phyloP scores from a whole-genome alignment of 768 basidiomycete genomes.

The Amanita inopinata region DNA sequence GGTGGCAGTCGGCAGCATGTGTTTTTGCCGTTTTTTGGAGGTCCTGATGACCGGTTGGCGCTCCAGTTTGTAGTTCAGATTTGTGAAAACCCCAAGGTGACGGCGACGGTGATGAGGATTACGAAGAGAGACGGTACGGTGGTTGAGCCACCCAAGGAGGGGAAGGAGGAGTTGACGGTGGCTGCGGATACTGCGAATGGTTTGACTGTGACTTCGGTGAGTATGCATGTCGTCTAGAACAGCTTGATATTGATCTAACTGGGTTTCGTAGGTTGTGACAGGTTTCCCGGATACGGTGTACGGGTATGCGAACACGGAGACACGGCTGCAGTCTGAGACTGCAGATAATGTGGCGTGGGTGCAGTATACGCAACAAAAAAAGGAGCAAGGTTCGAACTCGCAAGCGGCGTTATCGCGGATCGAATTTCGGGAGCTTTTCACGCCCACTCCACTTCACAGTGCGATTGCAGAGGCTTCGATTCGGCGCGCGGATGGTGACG shows the following conservation, averaged over 20 bases:
- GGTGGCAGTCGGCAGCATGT: constrained; percentile 42
- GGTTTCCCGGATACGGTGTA: constrained; percentile 65
- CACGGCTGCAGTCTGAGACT: constrained; percentile 66
- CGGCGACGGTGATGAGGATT: constrained; percentile 69
- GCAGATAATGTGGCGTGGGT: constrained; percentile 77
- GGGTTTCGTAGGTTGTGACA: neutral
- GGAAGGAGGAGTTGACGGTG: constrained; percentile 19
- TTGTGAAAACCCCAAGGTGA: constrained; percentile 55
- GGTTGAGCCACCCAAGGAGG: constrained; percentile 15
- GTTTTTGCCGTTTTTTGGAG: constrained; percentile 89
- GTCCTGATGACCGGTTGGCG: constrained; percentile 85
- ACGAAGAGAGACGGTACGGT: constrained; percentile 30
- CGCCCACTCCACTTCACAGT: constrained; percentile 52
- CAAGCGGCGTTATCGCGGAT: constrained; percentile 43
- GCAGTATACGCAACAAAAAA: constrained; percentile 15
- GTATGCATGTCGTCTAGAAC: constrained; percentile 17
- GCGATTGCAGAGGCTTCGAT: constrained; percentile 36
- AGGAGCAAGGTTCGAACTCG: neutral
- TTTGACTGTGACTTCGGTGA: constrained; percentile 40
- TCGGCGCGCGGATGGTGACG: neutral
- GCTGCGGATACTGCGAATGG: constrained; percentile 30
- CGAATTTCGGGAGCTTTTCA: constrained; percentile 45
- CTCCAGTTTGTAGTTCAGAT: constrained; percentile 80
- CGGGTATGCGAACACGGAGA: constrained; percentile 51
- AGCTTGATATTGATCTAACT: too few species aligned